Conservation (phyloP, 129 eudicot genomes). For the Scalesia atractyloides region DNA sequence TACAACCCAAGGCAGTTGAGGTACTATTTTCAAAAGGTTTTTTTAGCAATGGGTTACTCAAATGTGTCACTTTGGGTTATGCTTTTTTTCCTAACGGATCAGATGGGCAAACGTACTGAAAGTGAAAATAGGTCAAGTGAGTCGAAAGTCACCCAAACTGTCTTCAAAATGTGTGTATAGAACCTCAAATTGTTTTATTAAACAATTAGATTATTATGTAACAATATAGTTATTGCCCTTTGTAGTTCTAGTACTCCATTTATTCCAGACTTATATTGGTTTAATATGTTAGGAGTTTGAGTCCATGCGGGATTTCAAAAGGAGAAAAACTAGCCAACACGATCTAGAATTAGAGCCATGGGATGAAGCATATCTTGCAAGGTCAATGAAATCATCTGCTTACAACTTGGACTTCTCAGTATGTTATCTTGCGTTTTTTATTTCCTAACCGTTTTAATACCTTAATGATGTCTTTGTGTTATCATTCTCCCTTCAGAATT, state of each 20-base stretch:
- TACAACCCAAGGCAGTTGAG: slow-evolving; percentile 83
- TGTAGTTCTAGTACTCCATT: background rate
- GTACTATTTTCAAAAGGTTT: slow-evolving; percentile 38
- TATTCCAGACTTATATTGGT: slow-evolving; percentile 16
- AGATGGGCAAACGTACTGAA: background rate
- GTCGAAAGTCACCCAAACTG: background rate
- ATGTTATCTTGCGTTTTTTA: slow-evolving; percentile 25
- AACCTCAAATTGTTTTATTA: background rate
- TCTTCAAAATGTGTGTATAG: background rate
- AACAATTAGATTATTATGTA: background rate
- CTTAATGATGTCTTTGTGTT: slow-evolving; percentile 15
- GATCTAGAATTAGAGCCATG: slow-evolving; percentile 76
- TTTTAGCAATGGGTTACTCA: slow-evolving; percentile 3
- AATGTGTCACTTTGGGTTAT: background rate
- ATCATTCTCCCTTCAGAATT: background rate
- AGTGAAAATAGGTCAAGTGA: background rate
- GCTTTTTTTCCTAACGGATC: background rate
- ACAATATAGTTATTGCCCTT: background rate
- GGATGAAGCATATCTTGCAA: slow-evolving; percentile 83
- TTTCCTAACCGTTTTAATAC: background rate
- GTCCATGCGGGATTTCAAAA: slow-evolving; percentile 60
- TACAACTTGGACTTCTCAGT: slow-evolving; percentile 67
- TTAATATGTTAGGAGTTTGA: slow-evolving; percentile 59
- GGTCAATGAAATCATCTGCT: slow-evolving; percentile 76
- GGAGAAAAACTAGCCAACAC: slow-evolving; percentile 47